These are phyloP conservation scores for Chrysopogon serrulatus DNA, from an alignment of 176 grass and related monocot species.

Conservation along the genomic window DNA sequence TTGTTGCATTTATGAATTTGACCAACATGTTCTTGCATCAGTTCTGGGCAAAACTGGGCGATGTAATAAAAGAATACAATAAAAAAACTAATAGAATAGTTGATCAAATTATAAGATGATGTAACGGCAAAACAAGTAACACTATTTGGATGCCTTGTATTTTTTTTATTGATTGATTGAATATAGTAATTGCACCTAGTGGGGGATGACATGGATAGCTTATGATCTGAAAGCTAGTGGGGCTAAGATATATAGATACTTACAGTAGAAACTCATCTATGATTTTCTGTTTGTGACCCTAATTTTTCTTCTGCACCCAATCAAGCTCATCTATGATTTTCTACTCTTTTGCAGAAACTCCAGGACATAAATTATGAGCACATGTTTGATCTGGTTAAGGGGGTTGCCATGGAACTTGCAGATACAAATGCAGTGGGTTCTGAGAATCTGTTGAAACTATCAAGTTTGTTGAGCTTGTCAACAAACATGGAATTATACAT, in stretches of 20 bases:
- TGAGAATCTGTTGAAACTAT: slow-evolving; percentile 53
- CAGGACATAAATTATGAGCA: slow-evolving; percentile 55
- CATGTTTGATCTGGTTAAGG: slow-evolving; percentile 52
- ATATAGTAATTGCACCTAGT: not conserved
- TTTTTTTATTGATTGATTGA: not conserved
- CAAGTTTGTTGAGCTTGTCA: slow-evolving; percentile 60
- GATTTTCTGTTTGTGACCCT: not conserved
- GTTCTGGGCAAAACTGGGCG: not conserved
- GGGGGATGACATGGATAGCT: not conserved
- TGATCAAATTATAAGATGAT: not conserved
- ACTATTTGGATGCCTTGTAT: not conserved
- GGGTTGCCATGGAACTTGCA: slow-evolving; percentile 45
- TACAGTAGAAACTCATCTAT: too few relatives aligned
- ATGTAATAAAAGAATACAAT: not conserved
- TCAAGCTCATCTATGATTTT: slow-evolving; percentile 15
- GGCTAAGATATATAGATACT: not conserved
- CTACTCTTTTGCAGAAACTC: slow-evolving; percentile 45
- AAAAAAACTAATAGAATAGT: not conserved
- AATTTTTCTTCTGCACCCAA: not conserved
- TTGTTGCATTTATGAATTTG: not conserved
- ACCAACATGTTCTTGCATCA: not conserved
- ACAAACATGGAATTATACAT: slow-evolving; percentile 93
- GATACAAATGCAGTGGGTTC: slow-evolving; percentile 25
- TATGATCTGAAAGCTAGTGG: not conserved
- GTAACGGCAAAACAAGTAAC: not conserved